Conservation (phyloP, 2,329 filamentous ascomycete species). For the Penicillium sp. region DNA sequence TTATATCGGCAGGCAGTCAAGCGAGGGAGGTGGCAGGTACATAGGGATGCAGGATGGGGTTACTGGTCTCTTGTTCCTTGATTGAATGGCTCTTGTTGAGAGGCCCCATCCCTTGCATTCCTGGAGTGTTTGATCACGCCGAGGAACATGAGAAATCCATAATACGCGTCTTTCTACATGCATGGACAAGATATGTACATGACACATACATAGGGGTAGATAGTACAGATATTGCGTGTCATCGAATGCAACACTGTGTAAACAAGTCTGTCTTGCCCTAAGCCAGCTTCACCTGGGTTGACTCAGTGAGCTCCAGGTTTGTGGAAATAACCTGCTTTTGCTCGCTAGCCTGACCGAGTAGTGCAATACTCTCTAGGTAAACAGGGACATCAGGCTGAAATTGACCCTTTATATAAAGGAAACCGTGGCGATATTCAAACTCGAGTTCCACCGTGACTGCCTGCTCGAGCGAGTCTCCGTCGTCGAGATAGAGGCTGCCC, state of each 20-base stretch:
- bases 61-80: not conserved
- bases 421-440: conserved; percentile 63
- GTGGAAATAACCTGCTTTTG: conserved; percentile 32
- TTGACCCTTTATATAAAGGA: conserved; percentile 37
- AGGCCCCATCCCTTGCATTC: conserved; percentile 9
- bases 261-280: not conserved
- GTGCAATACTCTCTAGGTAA: conserved; percentile 38
- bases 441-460: conserved; percentile 58
- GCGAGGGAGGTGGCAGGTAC: not conserved
- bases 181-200: not conserved
- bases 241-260: not conserved
- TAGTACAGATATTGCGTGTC: not conserved
- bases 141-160: not conserved
- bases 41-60: not conserved
- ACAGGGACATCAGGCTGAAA: conserved; percentile 36
- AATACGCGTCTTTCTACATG: not conserved
- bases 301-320: conserved; percentile 21
- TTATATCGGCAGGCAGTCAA: not conserved
- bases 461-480: conserved; percentile 72
- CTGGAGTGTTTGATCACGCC: not conserved
- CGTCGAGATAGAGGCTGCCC: conserved; percentile 76
- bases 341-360: conserved; percentile 30
- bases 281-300: conserved; percentile 22
- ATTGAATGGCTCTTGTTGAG: not conserved
- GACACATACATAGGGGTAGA: not conserved